Evolutionary conservation across 805 yeast genomes (phyloP), one percentile per base, ranked within the genome.

Genomic region (Kuraishia ogatae): DNA sequence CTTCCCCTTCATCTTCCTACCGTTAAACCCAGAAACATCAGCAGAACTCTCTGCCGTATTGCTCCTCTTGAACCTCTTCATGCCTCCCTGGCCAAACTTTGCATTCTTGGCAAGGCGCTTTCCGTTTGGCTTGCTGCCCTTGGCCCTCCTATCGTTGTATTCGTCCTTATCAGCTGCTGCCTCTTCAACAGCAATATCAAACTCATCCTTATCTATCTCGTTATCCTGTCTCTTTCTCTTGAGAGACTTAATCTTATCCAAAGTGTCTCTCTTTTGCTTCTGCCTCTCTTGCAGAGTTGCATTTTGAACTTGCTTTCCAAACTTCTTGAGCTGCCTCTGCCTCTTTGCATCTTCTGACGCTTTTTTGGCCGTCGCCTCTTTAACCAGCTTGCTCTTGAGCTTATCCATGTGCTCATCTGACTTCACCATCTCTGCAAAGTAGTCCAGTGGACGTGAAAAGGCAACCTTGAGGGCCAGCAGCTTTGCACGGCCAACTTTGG

Each of bases 401-500:
- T 83, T 89, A 66, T 90, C 97, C 99, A 94, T 94, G 71, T 94
- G 99, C 70, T 90, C 97, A 71, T 94, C 99, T 54, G 92, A 85
- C 75, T 94, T 94, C 57, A 91, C 89, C 99, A 94, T 94, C 73
- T 94, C 99, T 20, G 99, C 99, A 74, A 94, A 94, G 71, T 89
- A 94, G 69, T 94, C 99, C 64, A 82, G 74, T 43, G 99, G 99
- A 70, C 99, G 83, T 28, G 96, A 78, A 69, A 94, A 94, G 57
- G 97, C 90, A 35, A 93, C 83, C 66, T 85, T 85, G 61, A 88
- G 78, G 64, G 83, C 83, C 55, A 83, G 72, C 48, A 88, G 75
- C 54, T 81, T 80, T 51, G 77, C 69, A 65, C 93, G 84, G 24
- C 88, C 97, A 61, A 79, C 81, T 53, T 78, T 72, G 28, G 88